Base-by-base conservation (phyloP, 257 asterid species). In the Knoxia roxburghii region DNA sequence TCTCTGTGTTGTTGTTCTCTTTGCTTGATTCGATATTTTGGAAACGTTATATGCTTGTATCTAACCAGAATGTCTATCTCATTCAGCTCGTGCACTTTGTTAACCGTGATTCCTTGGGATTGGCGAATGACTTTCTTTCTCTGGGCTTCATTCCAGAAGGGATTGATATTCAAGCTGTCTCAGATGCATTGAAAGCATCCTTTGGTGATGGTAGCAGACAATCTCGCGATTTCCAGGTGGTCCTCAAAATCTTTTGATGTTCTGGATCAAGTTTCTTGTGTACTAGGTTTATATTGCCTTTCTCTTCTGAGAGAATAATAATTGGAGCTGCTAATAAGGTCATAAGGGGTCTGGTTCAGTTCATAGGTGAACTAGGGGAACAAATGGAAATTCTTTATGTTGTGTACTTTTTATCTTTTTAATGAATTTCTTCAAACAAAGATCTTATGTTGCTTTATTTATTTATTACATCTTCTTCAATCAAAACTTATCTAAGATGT, bases 71-170 rank as follows among this genome's bases (percentile, higher is more conserved):
- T 63, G 64, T 49, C 29, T 61, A n/a, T 65, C 50, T 73, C 20
- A 73, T 77, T 73, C 95, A 93, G 97, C 87, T 93, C 74, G 99
- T 93, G 82, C 99, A 93, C 87, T 93, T 93, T 41, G 95, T 93
- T 72, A 93, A 93, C 77, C 89, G 89, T 43, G 99, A 93, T 75
- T 90, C 99, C 63, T 68, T 88, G 74, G 94, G 99, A 48, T 83
- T 93, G 80, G 99, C 97, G 72, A 87, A 90, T 80, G 97, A 88
- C 83, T 90, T 85, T 70, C 91, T 93, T 52, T 88, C 97, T 64
- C 84, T 93, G 80, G 99, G 99, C 70, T 93, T 93, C 80, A 57
- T 93, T 70, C 97, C 97, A 40, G 99, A 93, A 80, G 97, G 96
- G 60, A 77, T 81, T 53, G 89, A 90, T 65, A 67, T 86, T 64